These are phyloP conservation scores for Neurospora sp. DNA, from an alignment of 2,329 filamentous ascomycete species.

Conservation along the genomic window DNA sequence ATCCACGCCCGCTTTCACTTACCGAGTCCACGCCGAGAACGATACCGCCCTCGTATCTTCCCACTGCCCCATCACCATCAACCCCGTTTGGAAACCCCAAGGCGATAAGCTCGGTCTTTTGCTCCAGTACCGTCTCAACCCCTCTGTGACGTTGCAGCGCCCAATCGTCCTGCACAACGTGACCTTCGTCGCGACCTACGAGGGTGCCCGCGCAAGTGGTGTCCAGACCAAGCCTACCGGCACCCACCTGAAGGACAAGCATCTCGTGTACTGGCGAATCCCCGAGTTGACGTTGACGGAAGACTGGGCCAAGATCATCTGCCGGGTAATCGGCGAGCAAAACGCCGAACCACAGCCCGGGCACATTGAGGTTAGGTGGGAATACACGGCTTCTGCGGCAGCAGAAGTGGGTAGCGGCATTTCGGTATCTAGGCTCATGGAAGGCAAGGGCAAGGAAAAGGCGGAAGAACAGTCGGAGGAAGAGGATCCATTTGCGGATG, in stretches of 20 bases:
- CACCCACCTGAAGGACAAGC: constrained; percentile 69
- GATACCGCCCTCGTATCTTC: constrained; percentile 27
- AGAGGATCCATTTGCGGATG: constrained; percentile 60
- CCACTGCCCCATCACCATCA: constrained; percentile 64
- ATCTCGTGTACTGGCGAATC: constrained; percentile 70
- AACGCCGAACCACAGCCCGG: constrained; percentile 61
- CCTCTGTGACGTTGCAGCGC: constrained; percentile 39
- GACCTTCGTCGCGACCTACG: constrained; percentile 60
- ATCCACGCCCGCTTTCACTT: constrained; percentile 79
- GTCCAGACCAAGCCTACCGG: constrained; percentile 72
- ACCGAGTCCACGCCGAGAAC: constrained; percentile 68
- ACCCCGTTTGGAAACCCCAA: constrained; percentile 73
- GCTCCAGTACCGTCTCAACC: constrained; percentile 76
- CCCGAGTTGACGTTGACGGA: constrained; percentile 61
- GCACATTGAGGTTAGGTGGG: constrained; percentile 75
- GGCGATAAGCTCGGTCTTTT: constrained; percentile 79
- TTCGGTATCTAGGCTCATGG: constrained; percentile 47
- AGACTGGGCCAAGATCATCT: constrained; percentile 68
- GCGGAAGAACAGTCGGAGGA: constrained; percentile 30
- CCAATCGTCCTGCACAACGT: constrained; percentile 56
- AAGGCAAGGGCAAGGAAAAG: constrained; percentile 41
- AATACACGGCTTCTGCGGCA: constrained; percentile 33
- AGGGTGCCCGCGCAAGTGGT: constrained; percentile 51
- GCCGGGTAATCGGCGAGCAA: constrained; percentile 66
- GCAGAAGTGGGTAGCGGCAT: constrained; percentile 50